Base-by-base conservation (phyloP, 257 asterid species). In the Primulina huaijiensis region DNA sequence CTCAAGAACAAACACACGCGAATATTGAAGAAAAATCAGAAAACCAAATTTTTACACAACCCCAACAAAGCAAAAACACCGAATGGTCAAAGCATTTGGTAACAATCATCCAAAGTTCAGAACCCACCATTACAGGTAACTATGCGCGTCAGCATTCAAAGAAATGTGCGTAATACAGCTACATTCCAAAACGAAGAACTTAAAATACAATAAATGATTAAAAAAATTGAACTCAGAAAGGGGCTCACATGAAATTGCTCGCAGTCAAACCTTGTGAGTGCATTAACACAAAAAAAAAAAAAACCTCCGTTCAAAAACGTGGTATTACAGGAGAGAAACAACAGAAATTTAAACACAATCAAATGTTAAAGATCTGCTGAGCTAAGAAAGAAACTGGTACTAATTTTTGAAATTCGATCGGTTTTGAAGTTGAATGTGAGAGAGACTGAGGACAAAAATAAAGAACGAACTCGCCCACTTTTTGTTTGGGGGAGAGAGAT, bases 231-330 rank as follows among this genome's bases (percentile, higher is more conserved):
- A 35, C 6, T 35, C 38, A 35, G 8, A 35, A 35, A 5, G 38
- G 38, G 38, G 38, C 76, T 64, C 70, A 86, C 89, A 87, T 77
- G 76, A 55, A 61, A 77, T 59, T 72, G 52, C 77, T 66, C 81
- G 70, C 34, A 23, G 76, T 74, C 76, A 53, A 78, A 76, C 75
- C 35, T 67, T 46, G 69, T 40, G 38, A 35, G 8, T 35, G 38
- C 38, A 35, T 35, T 35, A 35, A 35, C 7, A 35, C 25, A 23
- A 23, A 23, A 23, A 23, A 23, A 35, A 5, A 7, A 35, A 7
- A 35, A 35, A 35, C 38, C 38, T 35, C 38, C 6, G 38, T 35
- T 7, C 38, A 5, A 5, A 7, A 7, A 35, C 8, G 38, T 35
- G 6, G 0, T 23, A 23, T 23, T 23, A 35, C 7, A 35, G 8